These are phyloP conservation scores for Jackrogersella multiformis DNA, from an alignment of 495 filamentous ascomycete genomes.

Conservation along the genomic window DNA sequence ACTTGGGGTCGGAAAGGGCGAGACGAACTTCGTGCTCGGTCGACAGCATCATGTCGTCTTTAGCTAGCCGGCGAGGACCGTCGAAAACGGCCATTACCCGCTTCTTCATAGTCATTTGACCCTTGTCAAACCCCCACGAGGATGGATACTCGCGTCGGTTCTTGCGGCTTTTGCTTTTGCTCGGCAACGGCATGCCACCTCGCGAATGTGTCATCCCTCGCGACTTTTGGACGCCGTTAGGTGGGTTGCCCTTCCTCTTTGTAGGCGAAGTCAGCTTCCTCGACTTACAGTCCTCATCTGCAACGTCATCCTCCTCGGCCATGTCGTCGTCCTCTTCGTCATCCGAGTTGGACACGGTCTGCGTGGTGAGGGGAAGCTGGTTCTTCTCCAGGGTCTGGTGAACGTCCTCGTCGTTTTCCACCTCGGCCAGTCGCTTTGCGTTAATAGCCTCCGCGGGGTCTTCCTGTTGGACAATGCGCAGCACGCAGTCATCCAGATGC, in stretches of 20 bases:
- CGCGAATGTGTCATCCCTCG: slow-evolving; percentile 68
- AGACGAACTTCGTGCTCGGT: slow-evolving; percentile 93
- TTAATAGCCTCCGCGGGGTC: slow-evolving; percentile 97
- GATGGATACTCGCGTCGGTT: slow-evolving; percentile 91
- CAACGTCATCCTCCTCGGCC: slow-evolving; percentile 62
- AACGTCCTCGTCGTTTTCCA: slow-evolving; percentile 83
- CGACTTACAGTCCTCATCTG: slow-evolving; percentile 48
- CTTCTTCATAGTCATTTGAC: slow-evolving; percentile 98
- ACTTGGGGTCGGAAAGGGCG: slow-evolving; percentile 72
- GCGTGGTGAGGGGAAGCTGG: slow-evolving; percentile 69
- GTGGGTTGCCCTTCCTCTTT: slow-evolving; percentile 54
- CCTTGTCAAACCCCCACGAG: slow-evolving; percentile 88
- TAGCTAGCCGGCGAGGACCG: slow-evolving; percentile 85
- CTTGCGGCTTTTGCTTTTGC: slow-evolving; percentile 73
- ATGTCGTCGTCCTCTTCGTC: slow-evolving; percentile 71
- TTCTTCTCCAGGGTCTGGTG: slow-evolving; percentile 86
- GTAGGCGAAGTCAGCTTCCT: slow-evolving; percentile 40
- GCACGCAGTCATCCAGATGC: slow-evolving; percentile 98
- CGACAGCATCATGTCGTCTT: slow-evolving; percentile 99
- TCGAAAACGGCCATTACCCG: slow-evolving; percentile 94
- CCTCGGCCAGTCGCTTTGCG: slow-evolving; percentile 81
- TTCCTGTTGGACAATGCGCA: slow-evolving; percentile 96
- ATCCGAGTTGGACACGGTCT: slow-evolving; percentile 66
- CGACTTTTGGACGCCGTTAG: slow-evolving; percentile 63
- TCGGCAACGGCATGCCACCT: slow-evolving; percentile 66